Evolutionary conservation across 768 basidiomycete genomes (phyloP).

Genomic region (Rhodocollybia butyracea): DNA sequence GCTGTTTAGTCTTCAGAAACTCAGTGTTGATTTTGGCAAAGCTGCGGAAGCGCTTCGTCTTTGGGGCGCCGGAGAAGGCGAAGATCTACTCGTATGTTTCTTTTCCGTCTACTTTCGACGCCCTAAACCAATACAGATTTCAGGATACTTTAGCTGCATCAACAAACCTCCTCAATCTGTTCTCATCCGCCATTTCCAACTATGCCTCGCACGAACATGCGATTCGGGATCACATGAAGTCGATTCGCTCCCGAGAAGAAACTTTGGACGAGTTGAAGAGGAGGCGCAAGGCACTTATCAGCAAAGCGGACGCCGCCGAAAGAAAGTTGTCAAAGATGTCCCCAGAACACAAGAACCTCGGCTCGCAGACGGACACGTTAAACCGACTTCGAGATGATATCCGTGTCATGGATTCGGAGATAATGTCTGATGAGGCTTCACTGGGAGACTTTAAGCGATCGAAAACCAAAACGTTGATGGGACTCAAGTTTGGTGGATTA

Average conservation of each 20-base stretch:
- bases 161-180: slow-evolving; percentile 61
- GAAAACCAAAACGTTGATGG: slow-evolving; percentile 67
- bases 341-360: slow-evolving; percentile 82
- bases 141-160: slow-evolving; percentile 78
- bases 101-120: slow-evolving; percentile 3
- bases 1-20: slow-evolving; percentile 51
- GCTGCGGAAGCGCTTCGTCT: slow-evolving; percentile 67
- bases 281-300: slow-evolving; percentile 58
- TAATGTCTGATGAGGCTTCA: slow-evolving; percentile 76
- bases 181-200: slow-evolving; percentile 60
- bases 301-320: slow-evolving; percentile 80
- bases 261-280: slow-evolving; percentile 72
- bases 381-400: slow-evolving; percentile 76
- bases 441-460: slow-evolving; percentile 82
- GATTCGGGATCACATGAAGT: slow-evolving; percentile 76
- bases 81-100: slow-evolving; percentile 68
- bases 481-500: slow-evolving; percentile 84
- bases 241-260: slow-evolving; percentile 83
- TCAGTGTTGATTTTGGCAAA: slow-evolving; percentile 62
- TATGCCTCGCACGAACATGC: slow-evolving; percentile 70
- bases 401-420: slow-evolving; percentile 72
- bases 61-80: slow-evolving; percentile 81
- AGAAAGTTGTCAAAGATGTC: slow-evolving; percentile 89
- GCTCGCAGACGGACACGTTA: slow-evolving; percentile 67
- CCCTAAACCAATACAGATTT: slow-evolving; percentile 5